Evolutionary conservation across 371 early-diverging fungal genomes (phyloP).

Genomic region (Gilbertella persicaria): DNA sequence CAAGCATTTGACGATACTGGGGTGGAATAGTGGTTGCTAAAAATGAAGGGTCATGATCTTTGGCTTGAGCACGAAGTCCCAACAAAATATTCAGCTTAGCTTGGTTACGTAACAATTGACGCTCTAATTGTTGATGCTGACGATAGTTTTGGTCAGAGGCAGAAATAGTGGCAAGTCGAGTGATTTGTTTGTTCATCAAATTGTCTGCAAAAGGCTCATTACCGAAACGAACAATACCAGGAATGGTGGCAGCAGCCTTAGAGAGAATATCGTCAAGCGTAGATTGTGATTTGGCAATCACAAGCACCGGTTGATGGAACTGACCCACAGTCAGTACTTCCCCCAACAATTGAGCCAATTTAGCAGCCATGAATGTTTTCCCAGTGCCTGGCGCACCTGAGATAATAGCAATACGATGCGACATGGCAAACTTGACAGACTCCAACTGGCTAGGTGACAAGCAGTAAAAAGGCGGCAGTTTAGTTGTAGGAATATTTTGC

Average conservation of each 20-base stretch:
- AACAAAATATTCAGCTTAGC: constrained; percentile 25
- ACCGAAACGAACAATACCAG: constrained; percentile 37
- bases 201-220: constrained; percentile 1
- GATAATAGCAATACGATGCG: constrained; percentile 37
- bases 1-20: constrained; percentile 4
- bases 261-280: constrained; percentile 30
- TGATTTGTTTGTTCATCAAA: constrained; percentile 20
- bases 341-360: constrained; percentile 31
- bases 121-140: constrained; percentile 22
- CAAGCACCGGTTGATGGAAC: constrained; percentile 36
- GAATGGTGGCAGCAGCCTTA: constrained; percentile 8
- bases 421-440: constrained; percentile 35
- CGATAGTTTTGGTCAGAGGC: constrained; percentile 26
- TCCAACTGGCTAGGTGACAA: constrained; percentile 39
- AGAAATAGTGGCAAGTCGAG: constrained; percentile 5
- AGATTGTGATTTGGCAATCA: constrained; percentile 31
- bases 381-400: constrained; percentile 46
- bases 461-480: constrained; percentile 24
- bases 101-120: constrained; percentile 14
- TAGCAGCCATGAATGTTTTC: constrained; percentile 38
- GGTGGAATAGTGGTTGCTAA: constrained; percentile 28
- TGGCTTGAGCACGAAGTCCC: constrained; percentile 13
- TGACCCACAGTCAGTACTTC: constrained; percentile 26
- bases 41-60: constrained; percentile 8
- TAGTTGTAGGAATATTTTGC: constrained; percentile 1